Conservation (phyloP, 176 grass and related monocot genomes). For the Paspalum vaginatum region DNA sequence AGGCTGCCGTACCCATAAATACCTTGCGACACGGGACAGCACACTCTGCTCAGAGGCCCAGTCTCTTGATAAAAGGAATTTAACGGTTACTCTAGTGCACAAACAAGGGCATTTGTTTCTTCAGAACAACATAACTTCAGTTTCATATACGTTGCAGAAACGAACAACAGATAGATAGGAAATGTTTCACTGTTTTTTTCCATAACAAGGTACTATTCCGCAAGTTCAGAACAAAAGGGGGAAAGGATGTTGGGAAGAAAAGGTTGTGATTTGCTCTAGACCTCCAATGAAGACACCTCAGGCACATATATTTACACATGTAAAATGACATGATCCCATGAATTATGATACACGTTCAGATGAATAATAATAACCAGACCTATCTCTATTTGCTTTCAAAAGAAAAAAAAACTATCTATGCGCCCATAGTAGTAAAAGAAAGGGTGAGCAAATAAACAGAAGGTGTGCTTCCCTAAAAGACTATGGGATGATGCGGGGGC, state of each 20-base stretch:
- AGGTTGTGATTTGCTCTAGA: background rate
- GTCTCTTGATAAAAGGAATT: too few species aligned
- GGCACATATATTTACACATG: constrained; percentile 48
- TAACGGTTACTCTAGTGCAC: too few species aligned
- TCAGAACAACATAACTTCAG: too few species aligned
- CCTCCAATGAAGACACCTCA: background rate
- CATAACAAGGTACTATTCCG: background rate
- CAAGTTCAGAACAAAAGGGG: background rate
- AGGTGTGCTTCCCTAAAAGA: constrained; percentile 24
- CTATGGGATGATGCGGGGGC: constrained; percentile 14
- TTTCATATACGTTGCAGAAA: too few species aligned
- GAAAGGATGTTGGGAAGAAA: background rate
- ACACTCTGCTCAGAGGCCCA: too few species aligned
- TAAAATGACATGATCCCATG: constrained; percentile 20
- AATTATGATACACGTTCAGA: constrained; percentile 29
- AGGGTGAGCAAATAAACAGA: constrained; percentile 42
- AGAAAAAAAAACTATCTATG: constrained; percentile 4
- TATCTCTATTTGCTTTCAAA: constrained; percentile 40
- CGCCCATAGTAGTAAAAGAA: constrained; percentile 27
- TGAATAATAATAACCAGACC: constrained; percentile 18
- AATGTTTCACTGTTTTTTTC: background rate
- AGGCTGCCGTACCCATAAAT: too few species aligned
- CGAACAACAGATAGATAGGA: too few species aligned
- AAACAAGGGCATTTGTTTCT: too few species aligned
- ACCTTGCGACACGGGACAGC: too few species aligned